Conservation (phyloP, 768 basidiomycete species). For the Lenzites betulinus region DNA sequence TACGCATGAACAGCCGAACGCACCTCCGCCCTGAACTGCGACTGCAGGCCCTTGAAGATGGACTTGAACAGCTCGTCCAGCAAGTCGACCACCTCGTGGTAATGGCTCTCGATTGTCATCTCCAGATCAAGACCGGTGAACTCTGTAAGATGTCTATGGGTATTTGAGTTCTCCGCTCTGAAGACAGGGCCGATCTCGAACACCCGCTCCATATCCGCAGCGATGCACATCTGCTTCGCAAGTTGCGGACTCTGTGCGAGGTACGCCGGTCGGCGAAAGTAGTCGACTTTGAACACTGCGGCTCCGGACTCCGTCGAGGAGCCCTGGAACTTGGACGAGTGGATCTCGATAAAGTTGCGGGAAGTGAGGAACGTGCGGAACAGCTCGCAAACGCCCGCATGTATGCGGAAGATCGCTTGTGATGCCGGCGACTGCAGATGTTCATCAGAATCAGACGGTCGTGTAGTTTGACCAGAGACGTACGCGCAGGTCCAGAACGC, state of each 20-base stretch:
- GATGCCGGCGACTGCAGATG: constrained; percentile 61
- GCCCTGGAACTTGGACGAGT: constrained; percentile 94
- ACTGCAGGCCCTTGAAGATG: constrained; percentile 84
- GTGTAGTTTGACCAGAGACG: constrained; percentile 32
- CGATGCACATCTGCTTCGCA: constrained; percentile 99
- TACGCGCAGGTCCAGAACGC: constrained; percentile 91
- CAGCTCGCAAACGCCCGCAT: constrained; percentile 80
- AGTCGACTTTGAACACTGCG: constrained; percentile 96
- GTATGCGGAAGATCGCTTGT: constrained; percentile 92
- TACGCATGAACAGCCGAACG: too few relatives aligned
- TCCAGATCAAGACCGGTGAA: constrained; percentile 98
- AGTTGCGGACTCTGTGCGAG: constrained; percentile 97
- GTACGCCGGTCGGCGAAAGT: constrained; percentile 94
- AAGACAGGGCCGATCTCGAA: constrained; percentile 98
- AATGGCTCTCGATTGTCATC: constrained; percentile 97
- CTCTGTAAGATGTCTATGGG: constrained; percentile 97
- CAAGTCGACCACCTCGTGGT: constrained; percentile 93
- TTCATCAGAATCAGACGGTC: neutral
- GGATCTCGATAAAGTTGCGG: constrained; percentile 89
- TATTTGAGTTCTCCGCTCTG: constrained; percentile 96
- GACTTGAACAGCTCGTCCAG: constrained; percentile 83
- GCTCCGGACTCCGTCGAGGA: constrained; percentile 96
- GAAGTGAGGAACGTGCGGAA: constrained; percentile 81
- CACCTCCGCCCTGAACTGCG: constrained; percentile 79
- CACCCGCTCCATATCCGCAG: constrained; percentile 96